Conservation (phyloP, 2,329 filamentous ascomycete genomes). For the Thyridium curvatum region DNA sequence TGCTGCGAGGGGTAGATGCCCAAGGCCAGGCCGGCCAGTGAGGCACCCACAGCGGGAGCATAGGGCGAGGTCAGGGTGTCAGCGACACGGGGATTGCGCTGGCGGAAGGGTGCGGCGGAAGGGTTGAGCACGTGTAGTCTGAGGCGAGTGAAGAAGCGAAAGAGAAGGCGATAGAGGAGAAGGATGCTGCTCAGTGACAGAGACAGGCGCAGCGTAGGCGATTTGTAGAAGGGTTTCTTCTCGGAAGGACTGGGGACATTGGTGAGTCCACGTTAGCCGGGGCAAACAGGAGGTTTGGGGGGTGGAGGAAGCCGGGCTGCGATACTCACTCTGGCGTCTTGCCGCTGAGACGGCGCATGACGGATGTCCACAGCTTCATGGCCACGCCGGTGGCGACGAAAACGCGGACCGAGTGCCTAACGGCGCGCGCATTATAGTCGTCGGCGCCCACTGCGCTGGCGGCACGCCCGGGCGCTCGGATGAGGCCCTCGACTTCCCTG, state of each 20-base stretch:
- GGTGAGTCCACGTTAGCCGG: too few species aligned
- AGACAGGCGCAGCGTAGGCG: slow-evolving; percentile 69
- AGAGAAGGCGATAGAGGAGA: slow-evolving; percentile 76
- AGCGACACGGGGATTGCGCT: slow-evolving; percentile 73
- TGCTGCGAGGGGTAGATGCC: slow-evolving; percentile 63
- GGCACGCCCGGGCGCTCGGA: slow-evolving; percentile 5
- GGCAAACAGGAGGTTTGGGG: too few species aligned
- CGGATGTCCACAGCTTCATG: slow-evolving; percentile 55
- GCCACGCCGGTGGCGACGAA: slow-evolving; percentile 58
- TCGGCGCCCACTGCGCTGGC: slow-evolving; percentile 34
- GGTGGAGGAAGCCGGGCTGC: too few species aligned
- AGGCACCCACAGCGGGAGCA: slow-evolving; percentile 85
- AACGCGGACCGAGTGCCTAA: slow-evolving; percentile 65
- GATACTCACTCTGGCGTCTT: slow-evolving; percentile 38
- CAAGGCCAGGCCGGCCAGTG: slow-evolving; percentile 76
- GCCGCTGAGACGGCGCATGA: slow-evolving; percentile 41
- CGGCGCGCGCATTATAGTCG: slow-evolving; percentile 63
- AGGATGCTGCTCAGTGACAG: slow-evolving; percentile 80
- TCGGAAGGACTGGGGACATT: slow-evolving; percentile 16
- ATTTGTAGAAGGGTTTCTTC: slow-evolving; percentile 53
- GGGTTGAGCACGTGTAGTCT: slow-evolving; percentile 72
- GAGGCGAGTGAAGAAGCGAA: slow-evolving; percentile 80
- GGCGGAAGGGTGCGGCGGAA: slow-evolving; percentile 74
- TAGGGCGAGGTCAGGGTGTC: slow-evolving; percentile 72
- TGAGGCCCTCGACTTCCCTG: slow-evolving; percentile 2